Base-by-base conservation (phyloP, 495 filamentous ascomycete species). In the Hypoxylon fragiforme region DNA sequence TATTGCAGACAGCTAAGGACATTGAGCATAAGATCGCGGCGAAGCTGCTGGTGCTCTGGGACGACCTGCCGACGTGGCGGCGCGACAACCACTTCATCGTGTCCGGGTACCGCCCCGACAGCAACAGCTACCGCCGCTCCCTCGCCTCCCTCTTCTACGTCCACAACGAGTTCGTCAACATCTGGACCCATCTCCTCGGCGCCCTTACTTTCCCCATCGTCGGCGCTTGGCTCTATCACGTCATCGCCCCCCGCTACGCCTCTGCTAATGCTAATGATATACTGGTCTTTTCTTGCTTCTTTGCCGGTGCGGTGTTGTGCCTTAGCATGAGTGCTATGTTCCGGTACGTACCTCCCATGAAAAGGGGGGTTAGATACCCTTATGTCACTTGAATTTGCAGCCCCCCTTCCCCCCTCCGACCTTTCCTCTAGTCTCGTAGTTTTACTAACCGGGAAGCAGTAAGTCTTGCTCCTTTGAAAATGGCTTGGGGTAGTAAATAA, bases 111-210 rank as follows among this genome's bases (percentile, higher is more conserved):
- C 71, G 75, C 1, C 60, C 48, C 1, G 70, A 69, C 6, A 68
- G 64, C 63, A 63, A 74, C 65, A 70, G 65, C 59, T 70, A 71
- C 62, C 34, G 32, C 22, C 16, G 28, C n/a, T 75, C 71, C 12
- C 55, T 78, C 20, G 13, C 35, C 28, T 64, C 62, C 57, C 57
- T 75, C 15, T 52, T 59, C 52, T 66, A 70, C 59, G 54, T 76
- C 46, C 75, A 97, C 74, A 97, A 96, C 72, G 91, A 97, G 69
- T 84, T 82, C n/a, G 87, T 97, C 54, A 97, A 97, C 70, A 92
- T 96, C 64, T 96, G 91, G 72, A 84, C 88, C 1, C 92, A 97
- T 70, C 80, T 96, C 4, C 59, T 94, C 15, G 86, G 85, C 38
- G 74, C 84, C 11, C 40, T 85, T 3, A 24, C 66, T 14, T 80